A percentile compares a stretch with the other conserved stretches of the same genome.
These are phyloP conservation scores for Venturia nashicola DNA, from an alignment of 2,329 filamentous ascomycete species.

Conservation along the genomic window DNA sequence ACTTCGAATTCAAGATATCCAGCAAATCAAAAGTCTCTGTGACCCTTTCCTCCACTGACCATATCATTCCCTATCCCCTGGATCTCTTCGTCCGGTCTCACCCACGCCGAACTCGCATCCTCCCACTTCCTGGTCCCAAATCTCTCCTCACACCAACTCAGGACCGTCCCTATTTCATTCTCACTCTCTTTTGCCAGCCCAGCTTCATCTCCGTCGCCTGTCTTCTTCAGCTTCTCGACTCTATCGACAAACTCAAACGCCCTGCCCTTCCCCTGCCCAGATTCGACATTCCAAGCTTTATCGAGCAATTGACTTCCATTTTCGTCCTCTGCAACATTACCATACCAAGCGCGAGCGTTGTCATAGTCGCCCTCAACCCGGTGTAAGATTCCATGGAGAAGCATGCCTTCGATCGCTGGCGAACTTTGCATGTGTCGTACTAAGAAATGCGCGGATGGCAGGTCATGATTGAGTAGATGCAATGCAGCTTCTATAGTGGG, in stretches of 20 bases:
- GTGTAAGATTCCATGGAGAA: constrained; percentile 38
- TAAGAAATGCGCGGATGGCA: constrained; percentile 39
- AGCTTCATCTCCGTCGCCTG: constrained; percentile 17
- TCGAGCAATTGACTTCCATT: constrained; percentile 13
- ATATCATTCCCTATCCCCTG: constrained; percentile 28
- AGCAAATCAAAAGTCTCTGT: constrained; percentile 33
- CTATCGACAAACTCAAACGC: constrained; percentile 21
- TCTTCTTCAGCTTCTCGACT: constrained; percentile 26
- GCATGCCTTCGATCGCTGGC: constrained; percentile 39
- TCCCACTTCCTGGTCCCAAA: constrained; percentile 30
- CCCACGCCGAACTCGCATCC: constrained; percentile 34
- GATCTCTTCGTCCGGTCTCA: constrained; percentile 26
- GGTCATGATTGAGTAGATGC: constrained; percentile 39
- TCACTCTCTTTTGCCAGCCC: constrained; percentile 23
- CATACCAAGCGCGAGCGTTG: constrained; percentile 37
- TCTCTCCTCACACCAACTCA: constrained; percentile 32
- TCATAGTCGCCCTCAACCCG: constrained; percentile 38
- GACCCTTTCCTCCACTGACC: constrained; percentile 32
- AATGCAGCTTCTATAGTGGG: constrained; percentile 38
- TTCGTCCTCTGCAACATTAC: constrained; percentile 24
- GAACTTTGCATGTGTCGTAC: constrained; percentile 38
- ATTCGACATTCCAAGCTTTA: constrained; percentile 10
- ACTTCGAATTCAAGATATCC: no score
- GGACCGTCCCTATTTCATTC: constrained; percentile 28
- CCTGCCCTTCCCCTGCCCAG: constrained; percentile 10